phyloP scores from a whole-genome alignment of 2,329 filamentous ascomycete genomes.

The Fusarium chuoi region DNA sequence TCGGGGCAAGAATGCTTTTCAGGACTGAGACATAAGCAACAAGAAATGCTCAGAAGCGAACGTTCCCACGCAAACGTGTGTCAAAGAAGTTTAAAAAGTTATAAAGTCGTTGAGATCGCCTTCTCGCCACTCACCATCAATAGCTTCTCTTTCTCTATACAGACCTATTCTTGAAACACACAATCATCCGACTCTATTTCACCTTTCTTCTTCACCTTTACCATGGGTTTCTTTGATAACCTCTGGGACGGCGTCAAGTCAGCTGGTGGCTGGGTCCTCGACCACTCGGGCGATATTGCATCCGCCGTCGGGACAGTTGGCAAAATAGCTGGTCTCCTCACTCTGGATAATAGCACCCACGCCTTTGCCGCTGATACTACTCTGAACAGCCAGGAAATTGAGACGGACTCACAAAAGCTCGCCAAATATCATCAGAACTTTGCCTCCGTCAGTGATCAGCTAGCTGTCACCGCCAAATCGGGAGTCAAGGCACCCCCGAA shows the following conservation, averaged over 20 bases:
- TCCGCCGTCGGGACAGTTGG: neutral
- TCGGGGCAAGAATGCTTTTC: neutral
- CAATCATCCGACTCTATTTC: neutral
- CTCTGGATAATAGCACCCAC: accelerated
- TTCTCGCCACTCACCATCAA: neutral
- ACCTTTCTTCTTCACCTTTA: neutral
- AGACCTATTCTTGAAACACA: neutral
- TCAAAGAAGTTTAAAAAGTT: accelerated
- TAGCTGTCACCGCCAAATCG: neutral
- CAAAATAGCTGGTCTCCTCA: accelerated
- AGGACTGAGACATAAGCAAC: neutral
- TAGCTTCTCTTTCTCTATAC: neutral
- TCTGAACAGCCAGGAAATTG: neutral
- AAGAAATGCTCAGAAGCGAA: neutral
- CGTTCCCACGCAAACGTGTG: accelerated
- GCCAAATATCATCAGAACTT: neutral
- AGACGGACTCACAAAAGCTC: neutral
- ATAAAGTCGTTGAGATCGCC: neutral
- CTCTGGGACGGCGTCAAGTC: neutral
- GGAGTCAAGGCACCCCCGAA: accelerated
- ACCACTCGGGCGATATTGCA: neutral
- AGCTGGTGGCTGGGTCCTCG: neutral
- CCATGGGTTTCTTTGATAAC: neutral
- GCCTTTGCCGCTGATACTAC: neutral
- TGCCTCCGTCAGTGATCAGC: neutral